Percentiles rank a stretch among this genome's conserved stretches.
These are phyloP conservation scores for Allium cepa DNA, from an alignment of 106 monocot species.

Conservation along the genomic window DNA sequence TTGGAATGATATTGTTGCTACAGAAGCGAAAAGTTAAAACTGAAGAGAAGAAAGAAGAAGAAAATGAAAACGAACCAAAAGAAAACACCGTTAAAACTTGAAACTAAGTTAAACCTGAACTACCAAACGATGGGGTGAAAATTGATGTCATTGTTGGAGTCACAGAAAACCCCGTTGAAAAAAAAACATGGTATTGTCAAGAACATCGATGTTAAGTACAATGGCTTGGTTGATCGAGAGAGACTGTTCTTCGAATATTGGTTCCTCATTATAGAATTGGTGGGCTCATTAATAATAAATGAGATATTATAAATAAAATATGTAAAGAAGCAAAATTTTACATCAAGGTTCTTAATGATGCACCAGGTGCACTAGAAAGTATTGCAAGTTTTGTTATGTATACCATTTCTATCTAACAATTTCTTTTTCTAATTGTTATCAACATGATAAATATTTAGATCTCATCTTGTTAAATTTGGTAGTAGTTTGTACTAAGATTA, in stretches of 20 bases:
- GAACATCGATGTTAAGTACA: slow-evolving; percentile 31
- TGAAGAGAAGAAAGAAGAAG: not conserved
- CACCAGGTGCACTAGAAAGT: slow-evolving; percentile 74
- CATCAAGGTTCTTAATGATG: slow-evolving; percentile 84
- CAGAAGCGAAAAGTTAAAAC: not conserved
- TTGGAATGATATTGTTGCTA: not conserved
- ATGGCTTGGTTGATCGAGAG: slow-evolving; percentile 96
- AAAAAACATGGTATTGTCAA: slow-evolving; percentile 13
- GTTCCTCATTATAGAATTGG: slow-evolving; percentile 83
- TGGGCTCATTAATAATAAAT: slow-evolving; percentile 80
- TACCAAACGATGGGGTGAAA: not conserved
- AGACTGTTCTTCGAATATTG: slow-evolving; percentile 77
- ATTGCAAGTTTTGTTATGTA: slow-evolving; percentile 50
- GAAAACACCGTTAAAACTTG: not conserved
- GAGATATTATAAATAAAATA: slow-evolving; percentile 85
- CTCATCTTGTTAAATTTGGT: too few species aligned
- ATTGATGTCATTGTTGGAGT: slow-evolving; percentile 6
- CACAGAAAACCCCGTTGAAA: slow-evolving; percentile 5
- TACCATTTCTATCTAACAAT: not conserved
- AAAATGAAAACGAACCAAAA: not conserved
- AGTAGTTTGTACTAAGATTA: not conserved
- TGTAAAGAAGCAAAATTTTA: slow-evolving; percentile 81
- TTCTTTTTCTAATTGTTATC: not conserved
- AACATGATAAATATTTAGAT: not conserved
- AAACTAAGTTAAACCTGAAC: not conserved